Evolutionary conservation across 2,329 filamentous ascomycete species (phyloP).

Genomic region (Diaporthe batatas): DNA sequence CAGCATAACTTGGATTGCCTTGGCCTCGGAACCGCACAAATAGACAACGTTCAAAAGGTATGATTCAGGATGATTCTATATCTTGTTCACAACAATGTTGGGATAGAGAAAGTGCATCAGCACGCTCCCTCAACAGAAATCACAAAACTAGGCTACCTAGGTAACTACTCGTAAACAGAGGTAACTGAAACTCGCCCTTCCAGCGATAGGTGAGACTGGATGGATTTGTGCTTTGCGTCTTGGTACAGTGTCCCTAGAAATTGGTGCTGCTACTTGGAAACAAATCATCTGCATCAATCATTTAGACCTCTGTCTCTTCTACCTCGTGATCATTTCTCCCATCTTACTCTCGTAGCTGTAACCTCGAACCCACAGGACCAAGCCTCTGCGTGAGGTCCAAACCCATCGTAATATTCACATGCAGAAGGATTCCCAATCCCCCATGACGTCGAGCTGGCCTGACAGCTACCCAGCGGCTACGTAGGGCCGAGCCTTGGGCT

Average conservation of each 20-base stretch:
- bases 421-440: background rate
- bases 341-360: background rate
- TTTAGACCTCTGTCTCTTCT: too few relatives aligned
- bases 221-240: background rate
- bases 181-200: background rate
- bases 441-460: conserved; percentile 34
- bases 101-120: too few relatives aligned
- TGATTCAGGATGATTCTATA: too few relatives aligned
- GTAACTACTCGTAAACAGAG: too few relatives aligned
- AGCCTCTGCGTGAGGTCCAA: conserved; percentile 2
- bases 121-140: too few relatives aligned
- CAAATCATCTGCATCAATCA: background rate
- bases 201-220: background rate
- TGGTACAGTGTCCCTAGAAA: too few relatives aligned
- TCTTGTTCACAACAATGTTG: too few relatives aligned
- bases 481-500: background rate
- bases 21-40: too few relatives aligned
- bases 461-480: background rate
- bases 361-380: background rate
- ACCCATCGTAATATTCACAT: background rate
- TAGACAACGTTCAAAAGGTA: too few relatives aligned
- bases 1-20: too few relatives aligned
- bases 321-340: background rate
- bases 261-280: background rate
- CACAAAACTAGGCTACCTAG: too few relatives aligned